phyloP scores from a whole-genome alignment of 208 protist species.

The Trypanosoma grayi region DNA sequence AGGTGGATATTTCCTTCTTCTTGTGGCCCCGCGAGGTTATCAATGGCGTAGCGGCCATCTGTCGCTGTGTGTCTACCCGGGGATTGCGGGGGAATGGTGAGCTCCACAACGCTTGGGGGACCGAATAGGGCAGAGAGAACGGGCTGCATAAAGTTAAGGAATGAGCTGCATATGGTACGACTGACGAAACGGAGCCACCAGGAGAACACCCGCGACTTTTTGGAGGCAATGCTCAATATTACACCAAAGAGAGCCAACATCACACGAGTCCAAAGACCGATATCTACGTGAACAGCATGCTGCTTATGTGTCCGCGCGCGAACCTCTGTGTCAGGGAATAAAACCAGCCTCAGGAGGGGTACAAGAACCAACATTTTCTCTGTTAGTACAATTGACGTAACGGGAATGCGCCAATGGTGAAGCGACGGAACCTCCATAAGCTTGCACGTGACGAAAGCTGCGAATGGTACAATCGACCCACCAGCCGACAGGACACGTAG shows the following conservation, averaged over 20 bases:
- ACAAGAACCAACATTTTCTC: slow-evolving; percentile 35
- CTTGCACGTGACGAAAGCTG: slow-evolving; percentile 41
- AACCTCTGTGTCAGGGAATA: slow-evolving; percentile 39
- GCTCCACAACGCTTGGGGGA: slow-evolving; percentile 29
- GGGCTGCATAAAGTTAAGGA: slow-evolving; percentile 44
- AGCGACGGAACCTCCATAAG: slow-evolving; percentile 44
- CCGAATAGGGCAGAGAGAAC: slow-evolving; percentile 32
- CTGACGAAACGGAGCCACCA: slow-evolving; percentile 36
- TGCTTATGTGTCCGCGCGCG: slow-evolving; percentile 32
- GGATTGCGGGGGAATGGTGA: slow-evolving; percentile 31
- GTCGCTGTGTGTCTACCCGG: slow-evolving; percentile 9
- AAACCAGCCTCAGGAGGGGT: slow-evolving; percentile 44
- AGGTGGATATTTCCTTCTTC: neutral
- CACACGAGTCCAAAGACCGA: slow-evolving; percentile 48
- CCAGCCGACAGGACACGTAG: slow-evolving; percentile 49
- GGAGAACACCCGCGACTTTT: slow-evolving; percentile 14
- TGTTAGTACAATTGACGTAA: slow-evolving; percentile 29
- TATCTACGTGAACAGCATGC: slow-evolving; percentile 40
- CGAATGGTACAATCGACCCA: slow-evolving; percentile 48
- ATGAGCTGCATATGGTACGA: slow-evolving; percentile 35
- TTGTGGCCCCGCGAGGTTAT: slow-evolving; percentile 33
- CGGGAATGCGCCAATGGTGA: slow-evolving; percentile 27
- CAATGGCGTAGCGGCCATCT: slow-evolving; percentile 45
- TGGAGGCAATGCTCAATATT: slow-evolving; percentile 39
- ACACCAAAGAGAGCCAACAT: slow-evolving; percentile 48